phyloP scores from a whole-genome alignment of 768 basidiomycete species.

The Favolaschia claudopus region DNA sequence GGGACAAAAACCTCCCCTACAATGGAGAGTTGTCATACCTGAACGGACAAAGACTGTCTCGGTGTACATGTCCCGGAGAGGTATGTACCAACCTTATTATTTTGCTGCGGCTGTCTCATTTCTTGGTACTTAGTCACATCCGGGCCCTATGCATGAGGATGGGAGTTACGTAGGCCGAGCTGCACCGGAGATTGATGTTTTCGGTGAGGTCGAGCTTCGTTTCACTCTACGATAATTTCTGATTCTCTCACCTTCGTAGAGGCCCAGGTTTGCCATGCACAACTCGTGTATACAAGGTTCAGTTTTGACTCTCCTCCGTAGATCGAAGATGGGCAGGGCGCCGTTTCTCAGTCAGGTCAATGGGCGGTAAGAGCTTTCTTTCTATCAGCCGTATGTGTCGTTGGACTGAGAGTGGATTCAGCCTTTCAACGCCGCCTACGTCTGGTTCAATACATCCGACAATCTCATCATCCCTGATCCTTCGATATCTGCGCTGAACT shows the following conservation, averaged over 20 bases:
- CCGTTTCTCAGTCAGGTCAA: slow-evolving; percentile 89
- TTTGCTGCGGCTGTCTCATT: too few relatives aligned
- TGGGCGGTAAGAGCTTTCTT: slow-evolving; percentile 77
- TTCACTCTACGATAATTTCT: background rate
- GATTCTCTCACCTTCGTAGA: too few relatives aligned
- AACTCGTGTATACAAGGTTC: too few relatives aligned
- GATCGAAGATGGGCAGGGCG: slow-evolving; percentile 31
- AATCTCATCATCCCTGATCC: slow-evolving; percentile 65
- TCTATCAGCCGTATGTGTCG: too few relatives aligned
- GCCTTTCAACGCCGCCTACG: slow-evolving; percentile 81
- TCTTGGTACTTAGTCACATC: too few relatives aligned
- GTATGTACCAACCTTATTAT: too few relatives aligned
- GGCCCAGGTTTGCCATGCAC: too few relatives aligned
- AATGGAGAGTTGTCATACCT: slow-evolving; percentile 78
- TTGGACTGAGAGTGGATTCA: too few relatives aligned
- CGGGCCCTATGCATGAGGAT: slow-evolving; percentile 80
- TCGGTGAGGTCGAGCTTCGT: slow-evolving; percentile 55
- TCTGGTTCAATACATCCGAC: slow-evolving; percentile 68
- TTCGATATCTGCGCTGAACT: slow-evolving; percentile 58
- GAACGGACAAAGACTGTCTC: slow-evolving; percentile 58
- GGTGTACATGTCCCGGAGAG: too few relatives aligned
- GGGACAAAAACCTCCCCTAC: slow-evolving; percentile 52
- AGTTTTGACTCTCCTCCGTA: too few relatives aligned
- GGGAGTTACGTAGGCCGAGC: slow-evolving; percentile 84
- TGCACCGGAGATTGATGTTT: slow-evolving; percentile 91